Percentiles rank a stretch among this genome's conserved stretches.
Evolutionary conservation across 768 basidiomycete species (phyloP).

Genomic region (Pleurotus giganteus): DNA sequence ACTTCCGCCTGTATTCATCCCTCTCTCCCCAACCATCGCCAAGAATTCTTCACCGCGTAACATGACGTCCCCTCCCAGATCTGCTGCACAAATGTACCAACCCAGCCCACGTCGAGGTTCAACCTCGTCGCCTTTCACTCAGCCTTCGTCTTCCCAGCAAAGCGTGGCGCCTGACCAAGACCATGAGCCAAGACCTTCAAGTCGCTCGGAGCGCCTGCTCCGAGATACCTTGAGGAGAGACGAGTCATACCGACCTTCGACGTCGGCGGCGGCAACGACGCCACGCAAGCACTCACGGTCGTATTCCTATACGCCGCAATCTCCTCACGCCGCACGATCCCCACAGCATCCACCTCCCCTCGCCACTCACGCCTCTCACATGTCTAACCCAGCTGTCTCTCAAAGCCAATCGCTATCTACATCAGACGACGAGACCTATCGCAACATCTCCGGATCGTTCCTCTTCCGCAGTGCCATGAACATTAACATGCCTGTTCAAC

Average conservation of each 20-base stretch:
- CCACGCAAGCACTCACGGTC: not conserved
- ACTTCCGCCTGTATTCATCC: not conserved
- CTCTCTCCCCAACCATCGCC: not conserved
- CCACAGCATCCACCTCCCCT: conserved; percentile 28
- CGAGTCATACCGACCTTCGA: conserved; percentile 33
- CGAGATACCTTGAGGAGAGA: conserved; percentile 53
- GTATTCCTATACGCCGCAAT: not conserved
- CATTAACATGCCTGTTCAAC: not conserved
- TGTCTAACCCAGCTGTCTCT: not conserved
- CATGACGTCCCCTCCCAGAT: not conserved
- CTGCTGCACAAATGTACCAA: not conserved
- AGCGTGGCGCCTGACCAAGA: not conserved
- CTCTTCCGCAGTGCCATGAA: conserved; percentile 29
- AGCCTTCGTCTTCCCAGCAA: not conserved
- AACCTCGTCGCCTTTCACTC: too few relatives aligned
- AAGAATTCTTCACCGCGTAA: not conserved
- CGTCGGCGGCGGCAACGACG: conserved; percentile 14
- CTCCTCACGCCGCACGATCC: conserved; percentile 14
- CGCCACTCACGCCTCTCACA: conserved; percentile 12
- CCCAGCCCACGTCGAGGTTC: not conserved
- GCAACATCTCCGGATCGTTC: conserved; percentile 20
- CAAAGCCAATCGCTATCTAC: not conserved
- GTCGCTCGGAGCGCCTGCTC: conserved; percentile 42
- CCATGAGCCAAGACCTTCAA: not conserved
- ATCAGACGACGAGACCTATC: not conserved